Conservation (phyloP, 768 basidiomycete genomes). For the Agrocybe praecox region DNA sequence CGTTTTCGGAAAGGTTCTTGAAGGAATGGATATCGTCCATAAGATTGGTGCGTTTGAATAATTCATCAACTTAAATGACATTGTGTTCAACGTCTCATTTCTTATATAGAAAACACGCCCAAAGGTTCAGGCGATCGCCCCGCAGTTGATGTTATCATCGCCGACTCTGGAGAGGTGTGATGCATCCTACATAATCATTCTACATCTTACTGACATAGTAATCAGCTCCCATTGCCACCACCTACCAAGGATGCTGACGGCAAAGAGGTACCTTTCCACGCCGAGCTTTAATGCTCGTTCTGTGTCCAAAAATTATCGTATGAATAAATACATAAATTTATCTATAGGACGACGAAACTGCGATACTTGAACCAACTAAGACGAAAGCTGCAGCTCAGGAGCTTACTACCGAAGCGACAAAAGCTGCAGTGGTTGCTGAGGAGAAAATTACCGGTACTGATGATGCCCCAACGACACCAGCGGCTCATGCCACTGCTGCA, state of each 20-base stretch:
- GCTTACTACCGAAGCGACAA: constrained; percentile 7
- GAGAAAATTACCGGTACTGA: constrained; percentile 14
- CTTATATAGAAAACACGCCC: constrained; percentile 67
- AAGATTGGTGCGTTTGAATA: constrained; percentile 59
- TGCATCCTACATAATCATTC: background rate
- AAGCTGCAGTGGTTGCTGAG: constrained; percentile 16
- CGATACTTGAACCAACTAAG: constrained; percentile 16
- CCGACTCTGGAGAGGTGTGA: constrained; percentile 84
- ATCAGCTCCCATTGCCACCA: constrained; percentile 55
- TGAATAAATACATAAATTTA: constrained; percentile 55
- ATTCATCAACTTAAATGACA: background rate
- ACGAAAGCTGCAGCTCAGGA: constrained; percentile 15
- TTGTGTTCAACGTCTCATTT: background rate
- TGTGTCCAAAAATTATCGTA: constrained; percentile 38
- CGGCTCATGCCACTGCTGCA: background rate
- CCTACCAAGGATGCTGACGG: constrained; percentile 60
- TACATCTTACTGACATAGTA: background rate
- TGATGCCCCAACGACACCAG: constrained; percentile 1
- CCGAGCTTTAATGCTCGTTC: constrained; percentile 80
- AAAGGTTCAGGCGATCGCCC: constrained; percentile 79
- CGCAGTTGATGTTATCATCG: constrained; percentile 74
- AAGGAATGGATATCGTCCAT: constrained; percentile 87
- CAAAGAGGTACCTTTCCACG: constrained; percentile 91
- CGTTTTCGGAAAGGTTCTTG: constrained; percentile 90
- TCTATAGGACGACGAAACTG: constrained; percentile 42